Evolutionary conservation across 108 stramenopile genomes (phyloP).

Genomic region (Skeletonema tropicum): DNA sequence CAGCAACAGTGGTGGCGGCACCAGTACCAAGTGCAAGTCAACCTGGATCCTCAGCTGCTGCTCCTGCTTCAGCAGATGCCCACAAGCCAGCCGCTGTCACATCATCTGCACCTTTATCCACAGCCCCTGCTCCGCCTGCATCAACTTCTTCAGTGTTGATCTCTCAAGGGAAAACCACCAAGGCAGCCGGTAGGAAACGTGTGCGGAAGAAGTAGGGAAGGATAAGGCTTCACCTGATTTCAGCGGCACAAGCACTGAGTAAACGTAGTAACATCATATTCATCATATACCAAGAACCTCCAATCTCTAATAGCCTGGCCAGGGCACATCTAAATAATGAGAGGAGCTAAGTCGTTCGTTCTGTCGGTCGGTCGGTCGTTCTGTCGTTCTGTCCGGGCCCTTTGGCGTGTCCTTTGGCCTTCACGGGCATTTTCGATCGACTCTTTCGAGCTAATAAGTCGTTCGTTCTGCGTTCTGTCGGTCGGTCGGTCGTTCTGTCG

Average conservation of each 20-base stretch:
- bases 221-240: neutral
- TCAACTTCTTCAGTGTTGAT: neutral
- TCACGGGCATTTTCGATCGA: no score
- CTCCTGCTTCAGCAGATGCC: slow-evolving; percentile 16
- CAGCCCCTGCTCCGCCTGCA: slow-evolving; percentile 6
- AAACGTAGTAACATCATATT: neutral
- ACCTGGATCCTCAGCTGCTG: slow-evolving; percentile 14
- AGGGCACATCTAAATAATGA: no score
- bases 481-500: no score
- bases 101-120: slow-evolving; percentile 1
- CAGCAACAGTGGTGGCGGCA: slow-evolving; percentile 14
- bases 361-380: no score
- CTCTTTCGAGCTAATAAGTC: no score
- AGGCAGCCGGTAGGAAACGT: slow-evolving; percentile 35
- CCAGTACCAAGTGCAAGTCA: slow-evolving; percentile 16
- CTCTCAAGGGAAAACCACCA: neutral
- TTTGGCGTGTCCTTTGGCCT: no score
- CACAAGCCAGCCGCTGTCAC: neutral
- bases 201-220: slow-evolving; percentile 16
- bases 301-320: no score
- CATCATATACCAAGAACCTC: no score
- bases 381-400: no score
- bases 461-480: no score
- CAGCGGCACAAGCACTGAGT: neutral
- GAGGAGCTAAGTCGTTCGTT: no score